Evolutionary conservation across 257 asterid species (phyloP).

Genomic region (Primulina eburnea): DNA sequence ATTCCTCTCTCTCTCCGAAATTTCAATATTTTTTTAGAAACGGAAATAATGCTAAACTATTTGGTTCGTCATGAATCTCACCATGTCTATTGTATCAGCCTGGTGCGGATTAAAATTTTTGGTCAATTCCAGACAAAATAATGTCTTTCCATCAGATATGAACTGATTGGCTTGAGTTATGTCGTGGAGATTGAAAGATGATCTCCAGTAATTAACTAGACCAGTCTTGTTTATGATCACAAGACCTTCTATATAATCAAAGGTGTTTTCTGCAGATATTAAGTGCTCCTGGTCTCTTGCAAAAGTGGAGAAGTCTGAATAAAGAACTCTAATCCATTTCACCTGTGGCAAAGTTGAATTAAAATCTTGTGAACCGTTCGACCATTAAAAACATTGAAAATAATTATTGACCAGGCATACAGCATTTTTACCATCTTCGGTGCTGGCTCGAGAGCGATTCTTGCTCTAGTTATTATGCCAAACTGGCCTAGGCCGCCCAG

Average conservation of each 20-base stretch:
- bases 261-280: conserved; percentile 55
- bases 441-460: conserved; percentile 81
- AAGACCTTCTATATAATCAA: conserved; percentile 84
- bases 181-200: conserved; percentile 64
- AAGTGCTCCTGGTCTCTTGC: conserved; percentile 70
- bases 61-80: conserved; percentile 25
- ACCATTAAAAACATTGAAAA: neutral
- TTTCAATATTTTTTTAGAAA: neutral
- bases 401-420: neutral
- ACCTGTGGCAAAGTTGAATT: conserved; percentile 48
- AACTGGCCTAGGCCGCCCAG: conserved; percentile 95
- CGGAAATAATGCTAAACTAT: neutral
- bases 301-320: conserved; percentile 70
- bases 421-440: conserved; percentile 62
- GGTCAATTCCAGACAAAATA: conserved; percentile 77
- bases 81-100: conserved; percentile 43
- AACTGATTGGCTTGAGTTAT: conserved; percentile 64
- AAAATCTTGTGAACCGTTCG: conserved; percentile 19
- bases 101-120: conserved; percentile 59
- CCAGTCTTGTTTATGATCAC: conserved; percentile 71
- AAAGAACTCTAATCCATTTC: conserved; percentile 83
- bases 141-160: conserved; percentile 66
- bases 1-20: neutral
- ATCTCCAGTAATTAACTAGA: conserved; percentile 72
- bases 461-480: conserved; percentile 82